Percentiles rank a stretch among this genome's conserved stretches.
Evolutionary conservation across 2,329 filamentous ascomycete genomes (phyloP).

Genomic region (Colletotrichum aenigma): DNA sequence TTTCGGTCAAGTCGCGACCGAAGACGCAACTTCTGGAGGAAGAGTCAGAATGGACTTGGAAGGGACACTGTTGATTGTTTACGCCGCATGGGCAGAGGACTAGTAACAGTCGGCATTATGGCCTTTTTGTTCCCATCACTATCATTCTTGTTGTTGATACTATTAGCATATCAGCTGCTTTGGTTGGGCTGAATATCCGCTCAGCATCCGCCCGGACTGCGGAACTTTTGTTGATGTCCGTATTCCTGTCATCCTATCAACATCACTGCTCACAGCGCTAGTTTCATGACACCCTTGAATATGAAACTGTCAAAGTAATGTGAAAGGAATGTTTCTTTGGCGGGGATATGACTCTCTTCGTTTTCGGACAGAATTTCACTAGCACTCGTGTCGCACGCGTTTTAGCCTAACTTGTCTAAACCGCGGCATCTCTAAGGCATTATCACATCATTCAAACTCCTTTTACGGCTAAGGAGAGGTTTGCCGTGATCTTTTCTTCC

Average conservation of each 20-base stretch:
- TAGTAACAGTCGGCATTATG: neutral
- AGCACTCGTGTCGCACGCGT: neutral
- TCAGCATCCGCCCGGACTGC: neutral
- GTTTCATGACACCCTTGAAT: neutral
- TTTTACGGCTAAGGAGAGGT: neutral
- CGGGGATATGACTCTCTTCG: no score
- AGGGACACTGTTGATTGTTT: neutral
- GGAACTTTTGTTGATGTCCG: neutral
- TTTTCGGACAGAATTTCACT: no score
- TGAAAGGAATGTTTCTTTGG: neutral
- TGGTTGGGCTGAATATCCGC: neutral
- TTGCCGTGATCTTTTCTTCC: neutral
- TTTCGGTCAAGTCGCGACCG: neutral
- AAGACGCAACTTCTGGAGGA: neutral
- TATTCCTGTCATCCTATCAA: neutral
- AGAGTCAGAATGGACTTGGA: neutral
- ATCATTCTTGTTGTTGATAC: neutral
- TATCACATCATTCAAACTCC: neutral
- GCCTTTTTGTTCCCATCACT: neutral
- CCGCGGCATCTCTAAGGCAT: neutral
- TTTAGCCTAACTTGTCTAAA: no score
- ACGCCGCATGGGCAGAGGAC: neutral
- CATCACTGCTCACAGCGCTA: neutral
- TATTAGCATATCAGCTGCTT: neutral
- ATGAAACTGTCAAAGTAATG: accelerated